Evolutionary conservation across 148 eudicot genomes (phyloP), one percentile per base, ranked within the genome.

Genomic region (Fagopyrum esculentum): DNA sequence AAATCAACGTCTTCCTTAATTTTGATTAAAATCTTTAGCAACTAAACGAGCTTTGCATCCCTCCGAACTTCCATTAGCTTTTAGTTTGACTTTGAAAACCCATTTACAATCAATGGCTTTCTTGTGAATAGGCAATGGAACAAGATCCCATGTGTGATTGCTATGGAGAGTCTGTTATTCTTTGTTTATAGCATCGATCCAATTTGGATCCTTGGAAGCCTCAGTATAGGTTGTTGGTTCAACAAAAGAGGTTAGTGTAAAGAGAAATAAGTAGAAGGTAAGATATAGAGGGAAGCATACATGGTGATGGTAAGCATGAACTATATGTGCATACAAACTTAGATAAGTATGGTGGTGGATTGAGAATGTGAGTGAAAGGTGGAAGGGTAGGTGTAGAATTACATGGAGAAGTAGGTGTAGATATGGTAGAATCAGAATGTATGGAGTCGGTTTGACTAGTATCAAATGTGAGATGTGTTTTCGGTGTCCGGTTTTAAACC

Each of bases 51-150:
- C 45, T 11, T 60, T 75, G 8, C 13, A 75, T 19, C 77, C 3
- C 22, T 75, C 77, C 2, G 60, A 12, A 45, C 51, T 30, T 1
- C 73, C 73, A 69, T 77, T 54, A 68, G 66, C 52, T 4, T 63
- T 46, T 0, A 52, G 13, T 50, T 77, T 77, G 1, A 54, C 19
- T 35, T 73, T 26, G 30, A 51, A 69, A 0, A 77, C 74, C 75
- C 48, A 69, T 49, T 50, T 69, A 16, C 40, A 69, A 3, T 68
- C 78, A 4, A 76, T 48, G 22, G n/a, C 43, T 19, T 49, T 68
- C 1, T 16, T 15, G 1, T 10, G 6, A 4, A 2, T 6, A 6
- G 26, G 26, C 26, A 55, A 50, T 7, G 72, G 47, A 29, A 69
- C 2, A 29, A 69, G 9, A 1, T 69, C 47, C 49, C 72, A 43